Conservation (phyloP, 768 basidiomycete species). For the Naganishia antarctica region DNA sequence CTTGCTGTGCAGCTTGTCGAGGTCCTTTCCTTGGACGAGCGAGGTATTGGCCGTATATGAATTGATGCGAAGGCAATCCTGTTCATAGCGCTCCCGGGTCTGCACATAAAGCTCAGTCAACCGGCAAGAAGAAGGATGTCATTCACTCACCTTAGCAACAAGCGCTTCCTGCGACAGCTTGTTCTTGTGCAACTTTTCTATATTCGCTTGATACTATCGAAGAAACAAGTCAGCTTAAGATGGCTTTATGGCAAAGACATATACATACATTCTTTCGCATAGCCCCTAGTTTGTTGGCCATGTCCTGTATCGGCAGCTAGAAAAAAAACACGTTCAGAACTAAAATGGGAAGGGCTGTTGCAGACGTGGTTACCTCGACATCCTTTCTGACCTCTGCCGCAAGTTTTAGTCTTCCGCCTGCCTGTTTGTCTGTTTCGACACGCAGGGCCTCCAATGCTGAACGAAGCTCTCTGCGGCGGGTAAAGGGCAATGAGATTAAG, state of each 20-base stretch:
- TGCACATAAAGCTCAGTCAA: conserved; percentile 28
- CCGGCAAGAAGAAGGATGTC: neutral
- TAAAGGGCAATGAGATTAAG: neutral
- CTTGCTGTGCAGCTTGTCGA: conserved; percentile 82
- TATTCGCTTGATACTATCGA: conserved; percentile 56
- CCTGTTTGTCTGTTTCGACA: conserved; percentile 77
- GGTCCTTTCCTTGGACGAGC: conserved; percentile 84
- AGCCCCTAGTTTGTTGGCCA: conserved; percentile 12
- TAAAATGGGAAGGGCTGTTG: neutral
- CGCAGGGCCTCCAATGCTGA: conserved; percentile 73
- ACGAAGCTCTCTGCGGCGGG: conserved; percentile 64
- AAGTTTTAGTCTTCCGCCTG: conserved; percentile 65
- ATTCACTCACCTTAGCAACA: conserved; percentile 61
- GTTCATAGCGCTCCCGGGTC: conserved; percentile 88
- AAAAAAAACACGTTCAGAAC: too few species aligned
- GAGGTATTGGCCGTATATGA: conserved; percentile 86
- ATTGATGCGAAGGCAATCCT: conserved; percentile 87
- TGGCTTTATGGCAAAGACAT: neutral
- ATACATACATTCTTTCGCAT: conserved; percentile 12
- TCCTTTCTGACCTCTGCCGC: conserved; percentile 78
- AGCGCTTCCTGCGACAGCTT: conserved; percentile 82
- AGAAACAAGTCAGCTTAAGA: neutral
- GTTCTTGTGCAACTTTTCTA: conserved; percentile 86
- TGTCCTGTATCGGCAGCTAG: conserved; percentile 13
- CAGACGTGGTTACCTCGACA: conserved; percentile 56